Evolutionary conservation across 139 green algal genomes (phyloP), one percentile per base, ranked within the genome.

Genomic region (Micromonas commoda): DNA sequence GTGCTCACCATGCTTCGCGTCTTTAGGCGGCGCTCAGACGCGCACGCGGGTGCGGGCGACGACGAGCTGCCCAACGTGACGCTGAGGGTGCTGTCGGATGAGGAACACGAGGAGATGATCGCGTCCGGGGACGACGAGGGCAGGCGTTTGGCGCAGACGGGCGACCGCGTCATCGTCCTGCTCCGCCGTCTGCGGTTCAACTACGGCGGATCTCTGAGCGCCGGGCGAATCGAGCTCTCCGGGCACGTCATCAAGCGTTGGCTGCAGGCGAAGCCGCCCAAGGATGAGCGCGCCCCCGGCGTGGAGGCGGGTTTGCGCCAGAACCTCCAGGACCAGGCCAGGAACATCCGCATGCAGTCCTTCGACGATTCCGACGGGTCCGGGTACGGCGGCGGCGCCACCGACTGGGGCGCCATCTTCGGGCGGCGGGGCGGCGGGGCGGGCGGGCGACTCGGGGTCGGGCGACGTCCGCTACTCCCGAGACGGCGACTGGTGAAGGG

Each of bases 161-260:
- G 68, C 24, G 68, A 75, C n/a, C 68, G 68, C 6, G 37, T 75
- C 1, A 13, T 75, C 37, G 68, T 75, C 0, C 33, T 75, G 37
- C 68, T 75, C 19, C n/a, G 68, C 23, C 37, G 68, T 13, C 53
- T 75, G 6, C 68, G 68, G 19, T 39, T 75, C 35, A 75, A 75
- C 37, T 75, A 75, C 6, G 68, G 23, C 37, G 68, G 68, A 33
- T 38, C 26, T 3, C 37, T 75, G 3, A 28, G 35, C 20, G 19
- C 21, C 19, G 68, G 68, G 2, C 28, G 23, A 3, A 61, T 75
- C 29, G 68, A 75, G 37, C 37, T 75, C 16, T 53, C 26, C 29
- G 37, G 37, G 1, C 16, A 75, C 68, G 38, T 39, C 68, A 63
- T 75, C 21, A 35, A 39, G 52, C 68, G 68, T 32, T 75, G 68